Conservation (phyloP, 139 green algal species). For the Picochlorum sp. region DNA sequence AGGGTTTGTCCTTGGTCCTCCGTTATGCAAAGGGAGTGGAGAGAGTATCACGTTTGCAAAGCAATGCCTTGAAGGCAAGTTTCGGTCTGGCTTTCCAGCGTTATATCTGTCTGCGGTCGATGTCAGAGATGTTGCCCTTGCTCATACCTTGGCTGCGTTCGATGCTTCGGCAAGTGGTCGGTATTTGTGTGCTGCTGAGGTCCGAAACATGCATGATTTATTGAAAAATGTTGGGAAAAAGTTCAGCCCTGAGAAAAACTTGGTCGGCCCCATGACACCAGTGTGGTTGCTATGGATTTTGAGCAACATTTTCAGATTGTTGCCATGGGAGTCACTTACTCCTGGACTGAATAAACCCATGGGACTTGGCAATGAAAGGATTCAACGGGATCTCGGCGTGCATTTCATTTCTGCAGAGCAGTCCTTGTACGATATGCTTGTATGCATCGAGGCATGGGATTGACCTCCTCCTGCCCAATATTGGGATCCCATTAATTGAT, state of each 20-base stretch:
- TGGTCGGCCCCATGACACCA: slow-evolving; percentile 11
- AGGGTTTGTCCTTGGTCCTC: slow-evolving; percentile 59
- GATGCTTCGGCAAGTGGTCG: slow-evolving; percentile 21
- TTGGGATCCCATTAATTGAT: too few species aligned
- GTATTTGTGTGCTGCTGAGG: slow-evolving; percentile 34
- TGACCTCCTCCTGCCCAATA: background rate
- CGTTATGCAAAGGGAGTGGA: slow-evolving; percentile 14
- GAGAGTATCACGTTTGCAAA: slow-evolving; percentile 26
- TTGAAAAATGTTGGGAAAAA: slow-evolving; percentile 16
- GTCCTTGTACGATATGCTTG: background rate
- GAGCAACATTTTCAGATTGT: background rate
- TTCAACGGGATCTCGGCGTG: slow-evolving; percentile 31
- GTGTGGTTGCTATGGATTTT: slow-evolving; percentile 20
- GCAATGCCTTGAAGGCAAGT: slow-evolving; percentile 32
- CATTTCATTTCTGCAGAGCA: background rate
- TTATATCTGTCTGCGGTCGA: slow-evolving; percentile 27
- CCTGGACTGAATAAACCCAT: background rate
- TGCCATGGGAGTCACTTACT: background rate
- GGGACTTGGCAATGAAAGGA: slow-evolving; percentile 3
- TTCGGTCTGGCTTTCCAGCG: slow-evolving; percentile 14
- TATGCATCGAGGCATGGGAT: too few species aligned
- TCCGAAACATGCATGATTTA: slow-evolving; percentile 2
- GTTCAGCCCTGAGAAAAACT: slow-evolving; percentile 22
- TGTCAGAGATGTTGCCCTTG: slow-evolving; percentile 49
- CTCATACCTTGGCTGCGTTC: slow-evolving; percentile 38